Evolutionary conservation across 805 yeast species (phyloP).

Genomic region (Tetrapisispora nanseiensis): DNA sequence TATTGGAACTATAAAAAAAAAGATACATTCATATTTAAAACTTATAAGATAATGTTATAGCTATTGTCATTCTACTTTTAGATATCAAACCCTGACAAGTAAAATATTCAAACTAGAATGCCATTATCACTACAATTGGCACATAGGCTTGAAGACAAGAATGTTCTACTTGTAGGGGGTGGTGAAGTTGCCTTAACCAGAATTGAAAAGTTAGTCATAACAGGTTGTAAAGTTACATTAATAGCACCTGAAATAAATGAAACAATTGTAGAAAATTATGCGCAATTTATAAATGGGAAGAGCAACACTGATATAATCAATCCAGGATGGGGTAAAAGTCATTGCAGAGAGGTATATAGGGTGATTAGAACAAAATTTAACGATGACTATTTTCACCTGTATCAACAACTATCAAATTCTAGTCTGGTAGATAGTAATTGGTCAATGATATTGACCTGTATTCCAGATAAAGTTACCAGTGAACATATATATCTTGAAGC

Average conservation of each 20-base stretch:
- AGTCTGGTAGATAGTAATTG: constrained; percentile 18
- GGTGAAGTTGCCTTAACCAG: constrained; percentile 30
- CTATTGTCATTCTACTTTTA: too few species aligned
- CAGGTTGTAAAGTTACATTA: constrained; percentile 26
- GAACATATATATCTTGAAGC: constrained; percentile 17
- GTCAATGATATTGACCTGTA: constrained; percentile 24
- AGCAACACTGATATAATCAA: constrained; percentile 4
- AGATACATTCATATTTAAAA: too few species aligned
- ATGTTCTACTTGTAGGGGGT: constrained; percentile 27
- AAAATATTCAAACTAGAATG: constrained; percentile 6
- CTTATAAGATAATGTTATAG: too few species aligned
- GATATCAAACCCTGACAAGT: too few species aligned
- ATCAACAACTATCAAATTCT: too few species aligned
- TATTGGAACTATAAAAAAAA: too few species aligned
- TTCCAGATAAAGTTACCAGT: constrained; percentile 19
- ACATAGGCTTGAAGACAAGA: constrained; percentile 18
- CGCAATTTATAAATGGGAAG: constrained; percentile 1
- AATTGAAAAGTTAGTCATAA: constrained; percentile 23
- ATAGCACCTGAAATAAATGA: constrained; percentile 20
- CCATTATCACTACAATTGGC: constrained; percentile 23
- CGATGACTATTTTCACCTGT: constrained; percentile 11
- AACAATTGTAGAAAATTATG: constrained; percentile 7
- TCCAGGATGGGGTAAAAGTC: constrained; percentile 9
- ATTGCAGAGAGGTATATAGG: constrained; percentile 7
- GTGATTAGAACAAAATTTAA: constrained; percentile 10